Base-by-base conservation (phyloP, 1,284 basidiomycete species). In the Phylloporus gajari region DNA sequence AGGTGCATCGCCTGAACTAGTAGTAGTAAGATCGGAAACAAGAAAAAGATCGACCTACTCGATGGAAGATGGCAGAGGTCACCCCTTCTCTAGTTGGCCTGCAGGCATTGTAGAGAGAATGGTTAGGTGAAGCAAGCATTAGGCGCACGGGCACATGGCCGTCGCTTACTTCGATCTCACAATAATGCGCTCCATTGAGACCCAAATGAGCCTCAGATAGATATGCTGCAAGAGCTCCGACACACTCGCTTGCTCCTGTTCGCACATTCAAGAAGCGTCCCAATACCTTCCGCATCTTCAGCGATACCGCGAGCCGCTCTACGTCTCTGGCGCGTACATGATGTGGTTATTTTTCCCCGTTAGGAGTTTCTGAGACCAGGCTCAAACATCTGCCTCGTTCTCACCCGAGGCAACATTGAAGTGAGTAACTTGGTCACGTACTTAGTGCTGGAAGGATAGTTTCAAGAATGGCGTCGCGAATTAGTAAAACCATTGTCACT, bases 211-310 rank as follows among this genome's bases (percentile, higher is more conserved):
- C 77, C 25, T 77, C 75, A 58, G 85, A 84, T 56, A 88, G 79
- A 68, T 89, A 86, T 2, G 85, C 83, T 8, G 88, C 86, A 63
- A 85, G 84, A 2, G 84, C 85, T 21, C 83, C 76, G 67, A 88
- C 77, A 73, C 85, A 85, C 51, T 67, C 44, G 63, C 76, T 74
- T 27, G 74, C 72, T n/a, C 21, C 44, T 6, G 17, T 30, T 30
- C 58, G 32, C 3, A 25, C 30, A 8, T 68, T 60, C 12, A 78
- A 58, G 58, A 71, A 70, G 5, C 61, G 77, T 1, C 72, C 58
- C n/a, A 72, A 67, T 25, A 85, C 65, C 65, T 76, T 82, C 56
- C 83, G 74, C 3, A 76, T 58, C 70, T 75, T 74, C 76, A 88
- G 76, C 46, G 85, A 85, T 19, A 80, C 79, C 1, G 72, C 69